These are phyloP conservation scores for Planoprotostelium fungivorum DNA, from an alignment of 78 protist species.

Conservation along the genomic window DNA sequence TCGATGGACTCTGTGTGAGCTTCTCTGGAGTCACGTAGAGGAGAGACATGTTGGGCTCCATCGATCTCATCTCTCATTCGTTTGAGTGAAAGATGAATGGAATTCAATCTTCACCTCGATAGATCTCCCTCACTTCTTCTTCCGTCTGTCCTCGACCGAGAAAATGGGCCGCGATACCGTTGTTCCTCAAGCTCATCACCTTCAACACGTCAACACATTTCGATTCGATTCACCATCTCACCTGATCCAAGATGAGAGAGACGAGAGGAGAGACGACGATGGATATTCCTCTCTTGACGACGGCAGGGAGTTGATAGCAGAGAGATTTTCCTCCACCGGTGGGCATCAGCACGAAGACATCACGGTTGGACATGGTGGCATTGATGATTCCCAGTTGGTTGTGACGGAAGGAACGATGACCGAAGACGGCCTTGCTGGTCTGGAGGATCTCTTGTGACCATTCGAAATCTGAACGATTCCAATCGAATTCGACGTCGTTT, in stretches of 20 bases:
- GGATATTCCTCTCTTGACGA: constrained; percentile 22
- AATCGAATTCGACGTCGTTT: background rate
- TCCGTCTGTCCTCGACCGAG: background rate
- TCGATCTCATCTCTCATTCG: constrained; percentile 7
- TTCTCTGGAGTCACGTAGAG: constrained; percentile 83
- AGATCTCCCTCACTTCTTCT: background rate
- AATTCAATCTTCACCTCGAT: background rate
- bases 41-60: constrained; percentile 13
- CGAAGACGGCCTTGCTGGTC: constrained; percentile 23
- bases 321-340: constrained; percentile 99
- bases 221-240: background rate
- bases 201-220: background rate
- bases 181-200: background rate
- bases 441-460: constrained; percentile 24
- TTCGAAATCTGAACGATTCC: background rate
- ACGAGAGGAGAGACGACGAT: constrained; percentile 80
- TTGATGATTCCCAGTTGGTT: constrained; percentile 84
- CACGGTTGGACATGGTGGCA: constrained; percentile 72
- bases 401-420: constrained; percentile 50
- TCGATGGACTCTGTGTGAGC: constrained; percentile 10
- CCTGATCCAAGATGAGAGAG: constrained; percentile 75
- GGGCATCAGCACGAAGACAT: constrained; percentile 94
- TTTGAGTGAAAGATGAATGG: background rate
- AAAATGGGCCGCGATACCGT: background rate
- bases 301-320: constrained; percentile 72